Evolutionary conservation across 192 early-diverging fungal genomes (phyloP).

Genomic region (Coemansia sp.): DNA sequence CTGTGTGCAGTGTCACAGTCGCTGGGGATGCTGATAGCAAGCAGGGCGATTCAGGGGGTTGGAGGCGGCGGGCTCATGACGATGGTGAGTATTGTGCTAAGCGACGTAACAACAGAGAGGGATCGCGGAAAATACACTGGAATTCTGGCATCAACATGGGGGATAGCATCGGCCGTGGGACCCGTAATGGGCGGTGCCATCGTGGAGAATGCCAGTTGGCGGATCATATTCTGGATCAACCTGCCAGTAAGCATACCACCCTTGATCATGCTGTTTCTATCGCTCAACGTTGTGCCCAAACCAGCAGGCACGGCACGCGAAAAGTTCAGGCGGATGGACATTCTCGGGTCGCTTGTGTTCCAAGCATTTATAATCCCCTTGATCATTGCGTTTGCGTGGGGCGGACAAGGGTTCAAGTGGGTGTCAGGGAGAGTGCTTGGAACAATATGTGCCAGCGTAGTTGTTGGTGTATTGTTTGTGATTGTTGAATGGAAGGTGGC

Average conservation of each 20-base stretch:
- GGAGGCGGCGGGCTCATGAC: slow-evolving; percentile 72
- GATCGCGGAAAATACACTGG: slow-evolving; percentile 66
- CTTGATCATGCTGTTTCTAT: slow-evolving; percentile 48
- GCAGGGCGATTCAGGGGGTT: slow-evolving; percentile 67
- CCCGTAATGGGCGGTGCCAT: slow-evolving; percentile 64
- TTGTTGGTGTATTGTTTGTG: slow-evolving; percentile 50
- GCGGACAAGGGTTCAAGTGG: slow-evolving; percentile 77
- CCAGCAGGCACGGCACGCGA: slow-evolving; percentile 30
- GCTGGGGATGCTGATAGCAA: slow-evolving; percentile 68
- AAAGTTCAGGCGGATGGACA: slow-evolving; percentile 69
- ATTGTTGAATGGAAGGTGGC: slow-evolving; percentile 64
- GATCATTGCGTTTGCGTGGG: slow-evolving; percentile 75
- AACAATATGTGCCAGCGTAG: slow-evolving; percentile 49
- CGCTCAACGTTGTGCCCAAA: slow-evolving; percentile 38
- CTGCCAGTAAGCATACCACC: slow-evolving; percentile 54
- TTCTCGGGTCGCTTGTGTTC: slow-evolving; percentile 60
- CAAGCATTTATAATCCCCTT: slow-evolving; percentile 62
- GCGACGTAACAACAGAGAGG: slow-evolving; percentile 63
- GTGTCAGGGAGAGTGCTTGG: slow-evolving; percentile 61
- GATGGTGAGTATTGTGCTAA: slow-evolving; percentile 64
- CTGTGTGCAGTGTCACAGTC: slow-evolving; percentile 58
- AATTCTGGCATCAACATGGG: slow-evolving; percentile 59
- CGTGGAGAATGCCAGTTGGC: slow-evolving; percentile 57
- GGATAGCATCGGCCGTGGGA: slow-evolving; percentile 60
- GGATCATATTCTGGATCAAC: slow-evolving; percentile 65